Evolutionary conservation across 345 rosid species (phyloP).

Genomic region (Hibiscus mutabilis): DNA sequence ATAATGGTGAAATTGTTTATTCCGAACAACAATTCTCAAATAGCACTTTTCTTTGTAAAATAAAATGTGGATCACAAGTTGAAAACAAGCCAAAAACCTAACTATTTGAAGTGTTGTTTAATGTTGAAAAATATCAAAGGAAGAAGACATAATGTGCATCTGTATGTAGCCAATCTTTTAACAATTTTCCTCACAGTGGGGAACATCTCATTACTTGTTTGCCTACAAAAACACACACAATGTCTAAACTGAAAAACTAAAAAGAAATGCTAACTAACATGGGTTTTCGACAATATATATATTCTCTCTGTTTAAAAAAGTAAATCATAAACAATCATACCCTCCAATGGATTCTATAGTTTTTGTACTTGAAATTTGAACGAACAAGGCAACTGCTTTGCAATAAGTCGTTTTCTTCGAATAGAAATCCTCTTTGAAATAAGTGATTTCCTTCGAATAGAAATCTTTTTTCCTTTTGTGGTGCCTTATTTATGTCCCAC

Average conservation of each 20-base stretch:
- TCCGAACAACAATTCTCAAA: constrained; percentile 1
- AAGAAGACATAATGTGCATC: not conserved
- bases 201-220: constrained; percentile 3
- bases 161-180: not conserved
- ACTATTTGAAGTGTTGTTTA: not conserved
- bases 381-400: not conserved
- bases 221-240: not conserved
- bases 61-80: not conserved
- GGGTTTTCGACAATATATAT: not conserved
- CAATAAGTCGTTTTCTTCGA: too few relatives aligned
- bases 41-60: not conserved
- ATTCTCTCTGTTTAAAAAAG: not conserved
- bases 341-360: not conserved
- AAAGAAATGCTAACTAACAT: not conserved
- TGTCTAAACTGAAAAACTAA: not conserved
- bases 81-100: not conserved
- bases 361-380: not conserved
- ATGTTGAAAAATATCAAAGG: constrained; percentile 1
- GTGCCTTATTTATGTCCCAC: too few relatives aligned
- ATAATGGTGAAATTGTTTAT: too few relatives aligned
- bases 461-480: too few relatives aligned
- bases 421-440: too few relatives aligned
- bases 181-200: not conserved
- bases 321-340: not conserved
- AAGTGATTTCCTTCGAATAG: too few relatives aligned